Evolutionary conservation across 148 eudicot genomes (phyloP).

Genomic region (Talinum fruticosum): DNA sequence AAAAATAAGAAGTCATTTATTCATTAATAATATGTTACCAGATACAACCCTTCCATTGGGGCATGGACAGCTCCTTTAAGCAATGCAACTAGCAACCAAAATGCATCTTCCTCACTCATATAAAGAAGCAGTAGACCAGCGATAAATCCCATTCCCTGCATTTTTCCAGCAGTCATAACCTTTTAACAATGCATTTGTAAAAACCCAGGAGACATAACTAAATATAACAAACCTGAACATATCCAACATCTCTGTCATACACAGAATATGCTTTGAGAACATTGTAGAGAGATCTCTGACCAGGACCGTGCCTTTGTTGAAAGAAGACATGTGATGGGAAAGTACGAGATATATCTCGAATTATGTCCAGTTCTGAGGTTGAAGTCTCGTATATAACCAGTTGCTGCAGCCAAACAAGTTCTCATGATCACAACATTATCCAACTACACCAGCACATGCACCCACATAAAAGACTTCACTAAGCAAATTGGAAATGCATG

Average conservation of each 20-base stretch:
- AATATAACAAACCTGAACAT: slow-evolving; percentile 75
- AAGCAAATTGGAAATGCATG: not conserved
- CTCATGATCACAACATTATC: not conserved
- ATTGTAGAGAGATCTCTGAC: slow-evolving; percentile 98
- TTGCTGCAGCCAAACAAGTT: slow-evolving; percentile 60
- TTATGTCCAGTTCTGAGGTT: slow-evolving; percentile 90
- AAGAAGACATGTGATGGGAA: slow-evolving; percentile 97
- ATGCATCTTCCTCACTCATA: slow-evolving; percentile 99
- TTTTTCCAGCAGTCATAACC: slow-evolving; percentile 15
- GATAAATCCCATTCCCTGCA: slow-evolving; percentile 98
- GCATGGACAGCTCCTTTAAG: slow-evolving; percentile 97
- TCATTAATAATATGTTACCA: slow-evolving; percentile 47
- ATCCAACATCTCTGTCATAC: slow-evolving; percentile 94
- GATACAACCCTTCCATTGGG: slow-evolving; percentile 96
- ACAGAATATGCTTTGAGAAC: slow-evolving; percentile 98
- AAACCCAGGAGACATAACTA: not conserved
- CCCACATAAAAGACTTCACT: not conserved
- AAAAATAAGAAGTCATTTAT: not conserved
- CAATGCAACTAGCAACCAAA: slow-evolving; percentile 93
- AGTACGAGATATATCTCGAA: slow-evolving; percentile 96
- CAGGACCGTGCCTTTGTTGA: slow-evolving; percentile 99
- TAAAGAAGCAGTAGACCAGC: slow-evolving; percentile 93
- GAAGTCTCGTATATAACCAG: slow-evolving; percentile 95
- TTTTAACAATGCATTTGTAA: slow-evolving; percentile 5
- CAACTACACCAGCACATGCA: slow-evolving; percentile 9